phyloP scores from a whole-genome alignment of 2,329 filamentous ascomycete genomes.

The Cadophora gregata region DNA sequence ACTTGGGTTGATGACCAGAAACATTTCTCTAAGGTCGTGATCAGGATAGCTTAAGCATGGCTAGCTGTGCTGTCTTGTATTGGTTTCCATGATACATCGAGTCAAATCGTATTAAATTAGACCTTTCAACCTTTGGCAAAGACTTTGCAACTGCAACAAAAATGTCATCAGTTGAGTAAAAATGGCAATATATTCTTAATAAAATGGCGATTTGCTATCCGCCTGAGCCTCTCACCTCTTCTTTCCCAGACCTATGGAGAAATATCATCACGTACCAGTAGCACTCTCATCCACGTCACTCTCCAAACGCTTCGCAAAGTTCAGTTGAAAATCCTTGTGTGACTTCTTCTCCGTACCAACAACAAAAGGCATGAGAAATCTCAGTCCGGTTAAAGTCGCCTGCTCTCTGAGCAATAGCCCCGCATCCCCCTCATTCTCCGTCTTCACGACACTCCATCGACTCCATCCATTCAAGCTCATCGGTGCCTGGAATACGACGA shows the following conservation, averaged over 20 bases:
- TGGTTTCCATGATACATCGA: too few species aligned
- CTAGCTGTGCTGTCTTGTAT: neutral
- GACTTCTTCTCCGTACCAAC: slow-evolving; percentile 20
- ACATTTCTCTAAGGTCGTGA: slow-evolving; percentile 53
- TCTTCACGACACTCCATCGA: slow-evolving; percentile 16
- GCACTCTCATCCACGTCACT: neutral
- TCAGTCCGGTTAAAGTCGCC: slow-evolving; percentile 15
- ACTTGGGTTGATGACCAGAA: slow-evolving; percentile 54
- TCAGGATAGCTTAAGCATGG: neutral
- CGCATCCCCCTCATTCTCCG: slow-evolving; percentile 12
- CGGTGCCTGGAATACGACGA: slow-evolving; percentile 24
- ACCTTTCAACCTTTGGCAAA: neutral
- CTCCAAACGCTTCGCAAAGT: slow-evolving; percentile 18
- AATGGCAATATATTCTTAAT: neutral
- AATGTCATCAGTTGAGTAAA: neutral
- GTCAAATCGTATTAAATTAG: neutral
- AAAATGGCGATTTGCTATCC: neutral
- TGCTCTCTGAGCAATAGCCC: slow-evolving; percentile 25
- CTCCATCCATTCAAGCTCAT: slow-evolving; percentile 22
- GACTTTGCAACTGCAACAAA: neutral
- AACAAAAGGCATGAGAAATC: slow-evolving; percentile 25
- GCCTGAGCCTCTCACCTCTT: neutral
- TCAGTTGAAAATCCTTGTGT: slow-evolving; percentile 19
- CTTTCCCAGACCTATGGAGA: neutral
- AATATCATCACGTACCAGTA: neutral